These are phyloP conservation scores for Durusdinium trenchii DNA, from an alignment of 73 alveolate genomes.

Conservation along the genomic window DNA sequence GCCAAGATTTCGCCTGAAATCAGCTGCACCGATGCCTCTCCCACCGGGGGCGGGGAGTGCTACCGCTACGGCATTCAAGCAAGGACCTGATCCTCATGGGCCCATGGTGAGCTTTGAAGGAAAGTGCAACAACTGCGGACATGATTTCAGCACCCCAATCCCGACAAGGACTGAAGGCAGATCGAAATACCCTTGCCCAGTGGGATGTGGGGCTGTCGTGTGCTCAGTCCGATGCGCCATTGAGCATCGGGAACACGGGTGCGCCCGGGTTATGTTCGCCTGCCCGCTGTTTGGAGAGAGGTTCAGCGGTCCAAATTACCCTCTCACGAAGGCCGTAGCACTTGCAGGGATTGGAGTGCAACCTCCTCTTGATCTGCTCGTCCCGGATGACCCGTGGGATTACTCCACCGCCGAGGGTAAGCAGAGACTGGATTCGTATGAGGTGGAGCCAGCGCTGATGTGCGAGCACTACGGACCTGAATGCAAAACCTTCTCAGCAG, in stretches of 20 bases:
- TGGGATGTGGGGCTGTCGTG: not conserved
- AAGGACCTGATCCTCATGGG: no score
- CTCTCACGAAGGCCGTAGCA: not conserved
- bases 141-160: not conserved
- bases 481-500: not conserved
- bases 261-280: not conserved
- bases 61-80: no score
- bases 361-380: not conserved
- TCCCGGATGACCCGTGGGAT: not conserved
- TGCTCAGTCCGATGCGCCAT: not conserved
- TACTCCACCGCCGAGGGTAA: not conserved
- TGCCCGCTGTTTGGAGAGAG: not conserved
- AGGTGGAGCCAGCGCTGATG: not conserved
- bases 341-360: not conserved
- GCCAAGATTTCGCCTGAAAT: not conserved
- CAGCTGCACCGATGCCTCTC: constrained; percentile 26
- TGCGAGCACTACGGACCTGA: not conserved
- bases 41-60: constrained; percentile 1
- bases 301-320: not conserved
- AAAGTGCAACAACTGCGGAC: not conserved
- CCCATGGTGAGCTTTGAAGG: no score
- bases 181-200: no score
- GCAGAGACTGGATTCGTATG: not conserved
- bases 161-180: no score
- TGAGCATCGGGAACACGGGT: not conserved